phyloP scores from a whole-genome alignment of 2,329 filamentous ascomycete genomes.

The Aspergillus intermedius region DNA sequence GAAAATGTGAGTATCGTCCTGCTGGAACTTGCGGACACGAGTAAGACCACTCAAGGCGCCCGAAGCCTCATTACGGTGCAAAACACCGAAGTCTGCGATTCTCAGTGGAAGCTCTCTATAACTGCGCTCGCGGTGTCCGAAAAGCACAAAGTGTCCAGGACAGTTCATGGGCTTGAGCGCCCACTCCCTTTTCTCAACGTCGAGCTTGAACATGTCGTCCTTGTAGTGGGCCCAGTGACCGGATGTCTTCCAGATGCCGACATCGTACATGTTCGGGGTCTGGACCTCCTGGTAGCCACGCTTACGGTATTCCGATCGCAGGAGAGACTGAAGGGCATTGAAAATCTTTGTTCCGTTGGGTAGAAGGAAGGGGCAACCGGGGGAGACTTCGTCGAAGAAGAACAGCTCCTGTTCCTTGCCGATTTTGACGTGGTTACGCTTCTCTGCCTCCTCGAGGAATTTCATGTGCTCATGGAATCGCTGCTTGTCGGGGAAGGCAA shows the following conservation, averaged over 20 bases:
- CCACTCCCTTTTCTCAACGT: conserved; percentile 73
- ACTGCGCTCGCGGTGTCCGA: conserved; percentile 73
- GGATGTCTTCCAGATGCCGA: conserved; percentile 85
- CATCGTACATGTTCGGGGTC: conserved; percentile 94
- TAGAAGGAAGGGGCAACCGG: conserved; percentile 85
- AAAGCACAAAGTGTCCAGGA: conserved; percentile 86
- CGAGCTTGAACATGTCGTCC: conserved; percentile 91
- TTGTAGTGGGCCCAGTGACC: conserved; percentile 93
- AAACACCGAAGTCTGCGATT: conserved; percentile 89
- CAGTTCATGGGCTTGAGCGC: conserved; percentile 98
- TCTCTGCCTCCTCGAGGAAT: conserved; percentile 95
- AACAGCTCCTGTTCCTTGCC: conserved; percentile 95
- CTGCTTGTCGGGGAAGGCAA: conserved; percentile 97
- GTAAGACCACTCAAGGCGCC: conserved; percentile 87
- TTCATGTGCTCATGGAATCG: conserved; percentile 87
- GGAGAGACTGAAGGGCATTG: conserved; percentile 75
- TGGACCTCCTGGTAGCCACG: conserved; percentile 93
- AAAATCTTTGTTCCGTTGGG: conserved; percentile 91
- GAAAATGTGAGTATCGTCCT: conserved; percentile 96
- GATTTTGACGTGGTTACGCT: conserved; percentile 90
- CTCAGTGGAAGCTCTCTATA: conserved; percentile 87
- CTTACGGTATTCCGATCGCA: conserved; percentile 84
- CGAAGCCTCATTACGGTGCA: conserved; percentile 92
- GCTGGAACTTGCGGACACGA: conserved; percentile 86
- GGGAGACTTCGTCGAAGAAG: conserved; percentile 92